phyloP scores from a whole-genome alignment of 371 early-diverging fungal genomes.

The Coemansia sp. region DNA sequence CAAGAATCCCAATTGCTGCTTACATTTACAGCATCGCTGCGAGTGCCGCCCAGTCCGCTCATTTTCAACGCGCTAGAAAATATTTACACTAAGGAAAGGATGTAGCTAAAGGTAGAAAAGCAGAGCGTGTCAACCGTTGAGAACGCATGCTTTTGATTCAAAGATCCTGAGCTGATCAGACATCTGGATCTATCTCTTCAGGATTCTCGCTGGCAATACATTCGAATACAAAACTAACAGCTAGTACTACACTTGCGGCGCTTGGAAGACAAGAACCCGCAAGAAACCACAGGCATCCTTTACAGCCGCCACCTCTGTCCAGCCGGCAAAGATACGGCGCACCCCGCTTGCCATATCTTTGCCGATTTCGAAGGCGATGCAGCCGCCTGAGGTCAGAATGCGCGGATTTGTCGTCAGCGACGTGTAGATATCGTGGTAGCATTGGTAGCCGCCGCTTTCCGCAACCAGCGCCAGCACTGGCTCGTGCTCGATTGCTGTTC shows the following conservation, averaged over 20 bases:
- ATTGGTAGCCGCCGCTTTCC: slow-evolving; percentile 64
- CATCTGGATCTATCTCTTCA: too few species aligned
- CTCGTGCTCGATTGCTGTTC: slow-evolving; percentile 58
- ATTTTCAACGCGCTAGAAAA: neutral
- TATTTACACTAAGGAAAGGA: too few species aligned
- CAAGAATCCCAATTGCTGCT: neutral
- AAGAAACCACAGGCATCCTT: slow-evolving; percentile 62
- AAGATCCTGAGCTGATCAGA: too few species aligned
- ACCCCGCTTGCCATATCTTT: slow-evolving; percentile 66
- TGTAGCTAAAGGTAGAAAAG: too few species aligned
- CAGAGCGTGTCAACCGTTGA: too few species aligned
- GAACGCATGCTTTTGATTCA: too few species aligned
- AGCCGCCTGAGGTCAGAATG: slow-evolving; percentile 51
- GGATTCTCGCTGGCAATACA: too few species aligned
- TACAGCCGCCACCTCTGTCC: slow-evolving; percentile 49
- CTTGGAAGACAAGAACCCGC: slow-evolving; percentile 61
- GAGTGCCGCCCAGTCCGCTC: slow-evolving; percentile 1
- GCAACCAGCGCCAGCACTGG: slow-evolving; percentile 68
- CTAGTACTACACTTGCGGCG: neutral
- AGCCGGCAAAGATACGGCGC: slow-evolving; percentile 57
- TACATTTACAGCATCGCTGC: slow-evolving; percentile 5
- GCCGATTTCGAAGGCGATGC: slow-evolving; percentile 65
- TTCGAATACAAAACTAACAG: too few species aligned
- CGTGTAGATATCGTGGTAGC: slow-evolving; percentile 58
- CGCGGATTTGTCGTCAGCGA: slow-evolving; percentile 30